Evolutionary conservation across 192 early-diverging fungal genomes (phyloP), one percentile per base, ranked within the genome.

Genomic region (Mortierella antarctica): DNA sequence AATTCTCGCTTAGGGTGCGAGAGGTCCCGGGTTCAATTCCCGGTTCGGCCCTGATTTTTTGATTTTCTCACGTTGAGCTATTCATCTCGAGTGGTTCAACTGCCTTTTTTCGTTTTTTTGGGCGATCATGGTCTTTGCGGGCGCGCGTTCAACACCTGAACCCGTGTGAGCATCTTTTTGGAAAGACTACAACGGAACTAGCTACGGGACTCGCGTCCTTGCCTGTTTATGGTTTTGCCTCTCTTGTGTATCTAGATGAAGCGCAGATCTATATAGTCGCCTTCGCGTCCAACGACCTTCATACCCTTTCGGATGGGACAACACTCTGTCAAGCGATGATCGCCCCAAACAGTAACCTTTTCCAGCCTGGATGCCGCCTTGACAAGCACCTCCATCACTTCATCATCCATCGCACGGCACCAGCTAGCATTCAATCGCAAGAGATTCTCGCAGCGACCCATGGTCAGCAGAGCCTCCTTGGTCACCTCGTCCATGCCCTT

Each of bases 401-500:
- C 84, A 63, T 97, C 95, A 56, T 91, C 89, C 46, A 93, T 83
- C 52, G 89, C 87, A 8, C 94, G 88, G n/a, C 92, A 89, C 89
- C 92, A 97, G 44, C 91, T 90, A 54, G 91, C 73, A 73, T 96
- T 92, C 47, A 97, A 67, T 3, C 83, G 85, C 20, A 58, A 63
- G 55, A 96, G 73, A 0, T 72, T 50, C 10, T 84, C 82, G 42
- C 91, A 92, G 8, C 40, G 17, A 0, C 47, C 42, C 53, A 74
- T 13, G 7, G 61, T 48, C 47, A 57, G 63, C 52, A 97, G 66
- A 0, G 88, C 85, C 17, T 83, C 49, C 20, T 66, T 70, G 3
- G 92, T 90, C 54, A 97, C 65, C 42, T 89, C 85, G 40, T 94
- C 92, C 65, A 94, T 79, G 12, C 92, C 91, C 61, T 95, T 94